Evolutionary conservation across 306 rosid genomes (phyloP), one percentile per base, ranked within the genome.

Genomic region (Carpinus fangiana): DNA sequence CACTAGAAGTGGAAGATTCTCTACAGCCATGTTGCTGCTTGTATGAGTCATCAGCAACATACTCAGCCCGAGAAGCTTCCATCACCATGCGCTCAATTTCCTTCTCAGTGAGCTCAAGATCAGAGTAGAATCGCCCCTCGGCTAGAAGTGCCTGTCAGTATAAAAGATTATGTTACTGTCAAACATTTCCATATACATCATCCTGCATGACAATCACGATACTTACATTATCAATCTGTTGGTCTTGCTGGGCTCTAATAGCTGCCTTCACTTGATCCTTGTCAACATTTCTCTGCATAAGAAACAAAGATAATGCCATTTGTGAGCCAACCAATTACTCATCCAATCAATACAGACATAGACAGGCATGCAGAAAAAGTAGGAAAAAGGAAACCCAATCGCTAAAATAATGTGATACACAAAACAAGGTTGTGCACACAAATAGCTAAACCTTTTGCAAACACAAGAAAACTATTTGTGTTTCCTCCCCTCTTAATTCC

Each of bases 231-330:
- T 95, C 94, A 23, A 95, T 90, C 88, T 86, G 98, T 74, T 89
- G 86, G 78, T 95, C 98, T 82, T 95, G 97, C 79, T 93, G 96
- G 73, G 98, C 91, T 81, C 88, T 93, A 54, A 95, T 92, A 21
- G 99, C 99, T 78, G 96, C 96, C 93, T 90, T 95, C 82, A 95
- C 93, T 87, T 91, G 89, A 90, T 95, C 94, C 74, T 84, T 93
- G 89, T 95, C 98, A 73, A 86, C 93, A 81, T 90, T 88, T 76
- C 89, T 83, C 99, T 95, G 91, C 89, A 85, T n/a, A 7, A 73
- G 56, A 73, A 83, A 82, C 55, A 83, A 70, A 54, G 12, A 60
- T 6, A 59, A 62, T 9, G 79, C 78, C 79, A 82, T 61, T 5
- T 66, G 65, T 74, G 31, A 66, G 75, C 76, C 73, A 74, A 79